Base-by-base conservation (phyloP, 1,284 basidiomycete genomes). In the Veloboletus limbatus region DNA sequence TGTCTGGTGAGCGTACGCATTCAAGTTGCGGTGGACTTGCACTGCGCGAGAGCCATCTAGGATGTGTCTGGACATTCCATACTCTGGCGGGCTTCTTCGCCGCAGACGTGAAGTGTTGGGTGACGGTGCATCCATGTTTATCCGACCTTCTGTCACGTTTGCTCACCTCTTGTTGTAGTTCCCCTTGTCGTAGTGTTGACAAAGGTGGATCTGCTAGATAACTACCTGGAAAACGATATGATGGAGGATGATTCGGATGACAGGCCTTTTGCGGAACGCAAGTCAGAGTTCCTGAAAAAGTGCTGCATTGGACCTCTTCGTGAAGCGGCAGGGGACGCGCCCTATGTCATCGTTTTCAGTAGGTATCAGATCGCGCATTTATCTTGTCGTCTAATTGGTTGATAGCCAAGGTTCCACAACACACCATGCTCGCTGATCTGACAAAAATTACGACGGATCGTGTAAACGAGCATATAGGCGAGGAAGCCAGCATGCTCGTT, bases 121-220 rank as follows among this genome's bases (percentile, higher is more conserved):
- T 3, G 18, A 57, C 2, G 17, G 57, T 56, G 21, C 14, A 32
- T 14, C 14, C 1, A 17, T 35, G 16, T 30, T 13, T 31, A 25
- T 7, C 30, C 16, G 10, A 9, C n/a, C n/a, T n/a, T 28, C n/a
- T 14, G n/a, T 30, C 28, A 16, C 14, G 7, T 30, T n/a, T n/a
- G n/a, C 4, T 30, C 25, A 8, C 8, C 30, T 34, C 33, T 4
- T 8, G 10, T 3, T 10, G 1, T 17, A 56, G 54, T 56, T 4
- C 56, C 56, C 1, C 43, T 59, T n/a, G 40, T 55, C 3, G 40
- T 56, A 3, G 56, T 55, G 1, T 51, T 53, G 20, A 53, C 52
- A 10, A 56, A 53, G 32, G 30, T 47, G 6, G 54, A 56, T 33
- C 25, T 45, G 2, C 43, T 56, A 2, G 39, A 47, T 28, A 2